phyloP scores from a whole-genome alignment of 2,329 filamentous ascomycete genomes.

The Periglandula ipomoeae region DNA sequence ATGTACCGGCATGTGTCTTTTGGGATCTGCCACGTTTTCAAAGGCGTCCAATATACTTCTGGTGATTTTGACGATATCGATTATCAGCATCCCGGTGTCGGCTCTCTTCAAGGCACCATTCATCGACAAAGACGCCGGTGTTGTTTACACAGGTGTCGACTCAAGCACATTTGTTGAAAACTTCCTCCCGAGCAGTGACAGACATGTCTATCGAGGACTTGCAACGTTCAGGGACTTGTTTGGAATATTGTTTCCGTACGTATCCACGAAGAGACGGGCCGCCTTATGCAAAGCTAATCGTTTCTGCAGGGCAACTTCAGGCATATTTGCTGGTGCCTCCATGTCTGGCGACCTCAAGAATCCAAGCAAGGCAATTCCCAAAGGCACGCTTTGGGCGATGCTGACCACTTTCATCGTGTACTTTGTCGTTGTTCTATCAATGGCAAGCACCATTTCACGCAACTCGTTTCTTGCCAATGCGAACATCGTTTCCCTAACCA shows the following conservation, averaged over 20 bases:
- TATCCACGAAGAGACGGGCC: not conserved
- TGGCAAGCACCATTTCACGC: slow-evolving; percentile 68
- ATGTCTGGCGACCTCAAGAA: slow-evolving; percentile 84
- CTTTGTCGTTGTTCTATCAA: slow-evolving; percentile 64
- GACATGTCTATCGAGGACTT: slow-evolving; percentile 50
- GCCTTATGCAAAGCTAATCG: slow-evolving; percentile 16
- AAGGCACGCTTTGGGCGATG: slow-evolving; percentile 73
- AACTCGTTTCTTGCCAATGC: slow-evolving; percentile 64
- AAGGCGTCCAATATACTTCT: slow-evolving; percentile 71
- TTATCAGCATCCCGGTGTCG: slow-evolving; percentile 77
- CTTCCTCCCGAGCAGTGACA: slow-evolving; percentile 58
- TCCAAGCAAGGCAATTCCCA: slow-evolving; percentile 76
- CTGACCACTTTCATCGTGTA: slow-evolving; percentile 69
- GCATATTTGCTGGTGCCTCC: slow-evolving; percentile 64
- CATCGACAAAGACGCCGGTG: slow-evolving; percentile 46
- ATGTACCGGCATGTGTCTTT: slow-evolving; percentile 67
- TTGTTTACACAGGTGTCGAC: slow-evolving; percentile 73
- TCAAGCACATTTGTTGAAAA: slow-evolving; percentile 64
- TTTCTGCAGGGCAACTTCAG: slow-evolving; percentile 34
- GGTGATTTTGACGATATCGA: slow-evolving; percentile 60
- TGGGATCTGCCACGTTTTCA: slow-evolving; percentile 72
- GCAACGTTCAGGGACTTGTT: slow-evolving; percentile 75
- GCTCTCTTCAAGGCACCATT: slow-evolving; percentile 61
- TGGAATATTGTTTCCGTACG: slow-evolving; percentile 69
- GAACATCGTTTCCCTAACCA: slow-evolving; percentile 76